phyloP scores from a whole-genome alignment of 179 eudicot genomes.

The Camellia oleifera region DNA sequence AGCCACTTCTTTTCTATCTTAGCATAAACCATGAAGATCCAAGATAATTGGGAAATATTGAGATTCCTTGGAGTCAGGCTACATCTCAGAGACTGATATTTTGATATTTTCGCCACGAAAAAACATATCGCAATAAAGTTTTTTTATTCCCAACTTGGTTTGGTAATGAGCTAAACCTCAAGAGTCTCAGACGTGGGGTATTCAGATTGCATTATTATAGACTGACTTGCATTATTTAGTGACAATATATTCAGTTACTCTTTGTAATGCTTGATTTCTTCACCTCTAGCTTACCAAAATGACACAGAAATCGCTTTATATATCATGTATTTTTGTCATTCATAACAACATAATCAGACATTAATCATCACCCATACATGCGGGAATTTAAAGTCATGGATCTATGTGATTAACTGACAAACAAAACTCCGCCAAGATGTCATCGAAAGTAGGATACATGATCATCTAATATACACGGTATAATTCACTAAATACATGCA shows the following conservation, averaged over 20 bases:
- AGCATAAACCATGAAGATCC: neutral
- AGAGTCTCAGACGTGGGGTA: neutral
- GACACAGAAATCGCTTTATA: neutral
- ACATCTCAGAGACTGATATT: neutral
- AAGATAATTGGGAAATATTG: neutral
- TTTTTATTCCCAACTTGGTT: neutral
- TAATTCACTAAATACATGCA: constrained; percentile 10
- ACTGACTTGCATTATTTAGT: neutral
- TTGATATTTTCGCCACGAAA: neutral
- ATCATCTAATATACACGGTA: constrained; percentile 14
- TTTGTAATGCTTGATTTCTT: neutral
- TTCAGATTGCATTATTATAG: neutral
- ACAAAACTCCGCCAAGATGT: neutral
- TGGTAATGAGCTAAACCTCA: neutral
- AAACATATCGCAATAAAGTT: neutral
- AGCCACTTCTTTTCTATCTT: neutral
- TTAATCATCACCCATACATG: neutral
- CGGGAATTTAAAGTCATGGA: neutral
- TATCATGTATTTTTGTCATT: neutral
- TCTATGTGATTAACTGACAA: neutral
- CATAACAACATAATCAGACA: neutral
- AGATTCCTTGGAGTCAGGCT: neutral
- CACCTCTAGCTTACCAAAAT: neutral
- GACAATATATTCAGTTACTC: neutral
- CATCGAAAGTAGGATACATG: constrained; percentile 17